Evolutionary conservation across 2,329 filamentous ascomycete species (phyloP).

Genomic region (Stemphylium beticola): DNA sequence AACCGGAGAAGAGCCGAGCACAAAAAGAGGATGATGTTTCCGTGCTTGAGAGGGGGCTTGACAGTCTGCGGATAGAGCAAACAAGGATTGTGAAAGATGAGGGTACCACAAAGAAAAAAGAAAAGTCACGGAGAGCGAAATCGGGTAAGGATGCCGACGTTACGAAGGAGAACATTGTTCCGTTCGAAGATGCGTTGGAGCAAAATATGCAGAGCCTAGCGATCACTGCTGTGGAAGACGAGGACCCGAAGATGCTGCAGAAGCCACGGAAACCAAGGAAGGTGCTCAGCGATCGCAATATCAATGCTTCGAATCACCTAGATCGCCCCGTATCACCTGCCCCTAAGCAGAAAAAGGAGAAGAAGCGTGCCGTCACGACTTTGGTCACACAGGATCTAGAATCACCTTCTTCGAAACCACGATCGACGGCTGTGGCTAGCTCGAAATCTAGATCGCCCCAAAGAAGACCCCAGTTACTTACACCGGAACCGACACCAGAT

Average conservation of each 20-base stretch:
- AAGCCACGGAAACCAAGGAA: constrained; percentile 11
- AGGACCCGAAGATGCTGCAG: constrained; percentile 2
- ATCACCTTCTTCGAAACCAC: too few species aligned
- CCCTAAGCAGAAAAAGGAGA: constrained; percentile 8
- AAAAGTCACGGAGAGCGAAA: constrained; percentile 10
- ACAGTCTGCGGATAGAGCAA: constrained; percentile 12
- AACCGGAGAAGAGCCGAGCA: not conserved
- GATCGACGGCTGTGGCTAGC: constrained; percentile 15
- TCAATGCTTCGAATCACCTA: constrained; percentile 13
- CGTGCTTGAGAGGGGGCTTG: constrained; percentile 10
- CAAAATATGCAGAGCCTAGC: constrained; percentile 8
- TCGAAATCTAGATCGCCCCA: constrained; percentile 15
- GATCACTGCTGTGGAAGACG: constrained; percentile 1
- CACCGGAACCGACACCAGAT: constrained; percentile 29
- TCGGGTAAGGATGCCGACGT: not conserved
- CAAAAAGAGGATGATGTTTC: constrained; percentile 1
- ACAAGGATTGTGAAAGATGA: constrained; percentile 7
- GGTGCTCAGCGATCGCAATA: constrained; percentile 18
- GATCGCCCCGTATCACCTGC: not conserved
- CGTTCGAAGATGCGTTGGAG: constrained; percentile 9
- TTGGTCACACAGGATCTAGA: not conserved
- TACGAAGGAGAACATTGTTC: constrained; percentile 9
- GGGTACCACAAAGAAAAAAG: constrained; percentile 11
- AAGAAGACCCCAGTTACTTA: constrained; percentile 18
- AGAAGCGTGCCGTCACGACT: constrained; percentile 3